These are phyloP conservation scores for Fusarium chlamydosporum DNA, from an alignment of 2,329 filamentous ascomycete species.

Conservation along the genomic window DNA sequence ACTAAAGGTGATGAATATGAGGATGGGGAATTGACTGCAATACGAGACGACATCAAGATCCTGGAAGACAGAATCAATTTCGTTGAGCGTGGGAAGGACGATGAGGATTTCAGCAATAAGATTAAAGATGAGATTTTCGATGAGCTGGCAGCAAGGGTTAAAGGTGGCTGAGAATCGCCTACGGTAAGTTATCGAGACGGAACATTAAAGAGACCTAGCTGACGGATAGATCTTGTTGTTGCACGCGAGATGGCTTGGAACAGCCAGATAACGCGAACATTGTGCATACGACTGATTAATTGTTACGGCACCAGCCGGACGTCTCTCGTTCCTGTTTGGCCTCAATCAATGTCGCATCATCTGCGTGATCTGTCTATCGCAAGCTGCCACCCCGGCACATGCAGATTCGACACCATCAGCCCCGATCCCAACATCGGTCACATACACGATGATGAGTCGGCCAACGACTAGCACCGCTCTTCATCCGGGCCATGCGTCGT, in stretches of 20 bases:
- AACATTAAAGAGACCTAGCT: neutral
- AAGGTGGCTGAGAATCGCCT: neutral
- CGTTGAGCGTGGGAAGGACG: constrained; percentile 3
- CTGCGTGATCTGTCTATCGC: too few species aligned
- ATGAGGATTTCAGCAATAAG: neutral
- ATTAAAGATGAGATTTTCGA: constrained; percentile 6
- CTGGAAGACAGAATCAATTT: constrained; percentile 3
- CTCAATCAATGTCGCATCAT: too few species aligned
- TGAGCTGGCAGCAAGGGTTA: neutral
- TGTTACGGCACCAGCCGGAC: too few species aligned
- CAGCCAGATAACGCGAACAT: too few species aligned
- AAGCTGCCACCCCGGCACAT: too few species aligned
- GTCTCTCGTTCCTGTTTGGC: too few species aligned
- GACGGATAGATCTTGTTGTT: neutral
- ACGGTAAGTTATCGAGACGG: neutral
- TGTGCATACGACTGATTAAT: too few species aligned
- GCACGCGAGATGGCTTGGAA: too few species aligned
- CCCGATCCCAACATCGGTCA: too few species aligned
- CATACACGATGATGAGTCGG: too few species aligned
- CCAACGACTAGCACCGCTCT: neutral
- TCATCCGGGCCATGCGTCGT: constrained; percentile 12
- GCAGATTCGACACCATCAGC: too few species aligned
- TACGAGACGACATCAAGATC: constrained; percentile 5
- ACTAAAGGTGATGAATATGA: neutral
- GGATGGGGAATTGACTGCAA: neutral